Evolutionary conservation across 306 rosid species (phyloP), one percentile per base, ranked within the genome.

Genomic region (Cicer judaicum): DNA sequence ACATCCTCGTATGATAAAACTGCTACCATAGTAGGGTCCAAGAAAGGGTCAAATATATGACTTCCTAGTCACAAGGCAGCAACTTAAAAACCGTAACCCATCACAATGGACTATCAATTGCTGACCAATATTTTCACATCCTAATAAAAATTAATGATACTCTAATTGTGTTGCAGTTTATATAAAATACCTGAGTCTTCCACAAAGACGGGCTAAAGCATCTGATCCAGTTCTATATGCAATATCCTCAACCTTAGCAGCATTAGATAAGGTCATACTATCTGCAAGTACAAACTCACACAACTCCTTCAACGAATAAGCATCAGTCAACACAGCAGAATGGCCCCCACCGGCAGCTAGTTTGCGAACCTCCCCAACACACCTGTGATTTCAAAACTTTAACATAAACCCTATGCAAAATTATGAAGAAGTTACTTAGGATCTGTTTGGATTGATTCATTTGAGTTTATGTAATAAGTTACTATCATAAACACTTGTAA

Each of bases 301-400:
- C 86, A 93, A 73, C 80, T 93, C 97, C 86, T 93, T 93, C 70
- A 93, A 88, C 59, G 97, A 89, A 83, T 83, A 89, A 65, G 98
- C 97, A 78, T 93, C 96, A 1, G 98, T 93, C 84, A 93, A 77
- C 75, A 89, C 97, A 44, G 97, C 97, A 36, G 98, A 93, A 87
- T 93, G 97, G 41, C 98, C 98, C 43, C 98, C 97, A 60, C 98
- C 98, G 64, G 98, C 98, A 59, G 93, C 97, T 75, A 93, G 87
- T 87, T 93, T 93, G 42, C 94, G 87, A 48, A 93, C 96, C 80
- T 87, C 94, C 71, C 98, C 98, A 49, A 93, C 90, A 18, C 98
- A 93, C 91, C 98, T 93, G 83, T 41, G 75, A 62, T 44, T 10
- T 40, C 46, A 52, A 56, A 63, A 53, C 69, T 71, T 84, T 66